Conservation (phyloP, 1,284 basidiomycete species). For the Stereum hirsutum region DNA sequence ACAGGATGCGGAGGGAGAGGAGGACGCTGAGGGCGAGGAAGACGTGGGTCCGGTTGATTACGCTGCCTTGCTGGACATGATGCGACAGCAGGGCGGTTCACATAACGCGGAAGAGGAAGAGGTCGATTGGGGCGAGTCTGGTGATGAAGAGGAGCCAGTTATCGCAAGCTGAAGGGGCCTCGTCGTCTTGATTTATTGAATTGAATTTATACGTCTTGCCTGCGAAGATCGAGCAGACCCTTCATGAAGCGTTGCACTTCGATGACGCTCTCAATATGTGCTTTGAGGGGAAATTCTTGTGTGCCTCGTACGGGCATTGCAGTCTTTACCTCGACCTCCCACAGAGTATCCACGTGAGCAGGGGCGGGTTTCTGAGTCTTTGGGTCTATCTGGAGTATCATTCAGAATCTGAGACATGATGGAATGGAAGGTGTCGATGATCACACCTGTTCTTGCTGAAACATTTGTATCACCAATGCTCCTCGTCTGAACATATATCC, state of each 20-base stretch:
- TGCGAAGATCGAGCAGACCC: conserved; percentile 59
- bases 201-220: conserved; percentile 42
- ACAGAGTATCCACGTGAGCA: conserved; percentile 64
- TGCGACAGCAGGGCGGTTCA: conserved; percentile 28
- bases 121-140: conserved; percentile 32
- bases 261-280: conserved; percentile 60
- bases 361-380: conserved; percentile 65
- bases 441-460: conserved; percentile 68
- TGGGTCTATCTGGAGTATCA: conserved; percentile 42
- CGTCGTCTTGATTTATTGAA: neutral
- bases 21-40: conserved; percentile 16
- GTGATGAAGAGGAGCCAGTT: conserved; percentile 25
- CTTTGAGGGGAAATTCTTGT: conserved; percentile 53
- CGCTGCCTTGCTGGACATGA: conserved; percentile 37
- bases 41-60: conserved; percentile 34
- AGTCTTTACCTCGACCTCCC: conserved; percentile 80
- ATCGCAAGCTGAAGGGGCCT: neutral
- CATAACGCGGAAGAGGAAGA: conserved; percentile 9
- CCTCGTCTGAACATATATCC: conserved; percentile 69
- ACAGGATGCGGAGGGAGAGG: conserved; percentile 23
- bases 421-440: conserved; percentile 1
- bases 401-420: conserved; percentile 1
- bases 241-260: conserved; percentile 77
- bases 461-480: conserved; percentile 64
- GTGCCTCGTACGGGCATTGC: conserved; percentile 66